A percentile compares a stretch with the other conserved stretches of the same genome.
Conservation (phyloP, 805 yeast genomes). For the Metschnikowia matae region DNA sequence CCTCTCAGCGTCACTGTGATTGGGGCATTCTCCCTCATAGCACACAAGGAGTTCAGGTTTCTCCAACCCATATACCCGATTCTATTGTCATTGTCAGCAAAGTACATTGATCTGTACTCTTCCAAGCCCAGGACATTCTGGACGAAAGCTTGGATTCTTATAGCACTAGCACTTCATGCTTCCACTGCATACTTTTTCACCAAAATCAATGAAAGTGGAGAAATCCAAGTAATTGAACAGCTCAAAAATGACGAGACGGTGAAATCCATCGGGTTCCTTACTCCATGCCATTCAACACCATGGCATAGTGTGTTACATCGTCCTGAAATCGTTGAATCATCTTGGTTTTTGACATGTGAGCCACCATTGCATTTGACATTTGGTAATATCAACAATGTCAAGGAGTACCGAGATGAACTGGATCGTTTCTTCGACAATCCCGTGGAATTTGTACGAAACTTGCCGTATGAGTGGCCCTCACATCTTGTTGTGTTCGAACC, state of each 20-base stretch:
- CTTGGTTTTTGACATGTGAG: slow-evolving; percentile 85
- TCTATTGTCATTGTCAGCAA: slow-evolving; percentile 49
- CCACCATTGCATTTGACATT: slow-evolving; percentile 62
- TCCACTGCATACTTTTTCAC: slow-evolving; percentile 50
- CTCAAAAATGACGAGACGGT: slow-evolving; percentile 41
- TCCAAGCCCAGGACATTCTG: background rate
- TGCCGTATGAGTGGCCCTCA: slow-evolving; percentile 42
- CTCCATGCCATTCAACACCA: slow-evolving; percentile 98
- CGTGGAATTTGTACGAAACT: slow-evolving; percentile 42
- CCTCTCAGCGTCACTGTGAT: slow-evolving; percentile 41
- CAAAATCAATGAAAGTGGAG: slow-evolving; percentile 82
- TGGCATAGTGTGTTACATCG: slow-evolving; percentile 83
- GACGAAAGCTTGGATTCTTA: background rate
- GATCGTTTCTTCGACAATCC: slow-evolving; percentile 77
- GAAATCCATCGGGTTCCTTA: slow-evolving; percentile 68
- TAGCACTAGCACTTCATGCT: slow-evolving; percentile 32
- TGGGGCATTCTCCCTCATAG: slow-evolving; percentile 55
- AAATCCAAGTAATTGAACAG: slow-evolving; percentile 57
- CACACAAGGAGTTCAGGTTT: slow-evolving; percentile 90
- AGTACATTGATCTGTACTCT: background rate
- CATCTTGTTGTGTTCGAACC: slow-evolving; percentile 71
- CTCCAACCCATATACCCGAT: slow-evolving; percentile 82
- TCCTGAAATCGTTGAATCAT: slow-evolving; percentile 30
- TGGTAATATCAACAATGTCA: slow-evolving; percentile 25
- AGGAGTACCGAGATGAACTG: slow-evolving; percentile 74